Base-by-base conservation (phyloP, 1,139 yeast species). In the Entelexis paramagnoliae region DNA sequence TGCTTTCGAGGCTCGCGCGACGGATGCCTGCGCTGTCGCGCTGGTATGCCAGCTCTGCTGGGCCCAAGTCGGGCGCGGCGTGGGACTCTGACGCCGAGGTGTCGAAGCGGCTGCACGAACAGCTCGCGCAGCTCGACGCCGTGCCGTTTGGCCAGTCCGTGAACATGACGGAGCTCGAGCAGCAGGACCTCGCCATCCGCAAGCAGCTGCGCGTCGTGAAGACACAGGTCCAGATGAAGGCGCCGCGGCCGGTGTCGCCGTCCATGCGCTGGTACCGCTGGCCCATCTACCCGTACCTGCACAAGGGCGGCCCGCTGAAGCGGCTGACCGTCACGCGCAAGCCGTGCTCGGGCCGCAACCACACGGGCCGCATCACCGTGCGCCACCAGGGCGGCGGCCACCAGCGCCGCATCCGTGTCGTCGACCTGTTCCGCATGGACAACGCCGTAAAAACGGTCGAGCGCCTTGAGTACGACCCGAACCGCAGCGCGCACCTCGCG, bases 341-440 rank as follows among this genome's bases (percentile, higher is more conserved):
- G 66, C 77, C 78, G 56, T 79, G 80, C 47, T 83, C 95, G 51
- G 99, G 99, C 59, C 81, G 99, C 71, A 89, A 91, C 67, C 76
- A 84, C 68, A 74, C 83, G 13, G 99, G 99, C 60, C 77, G 78
- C 60, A 86, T 91, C 62, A 86, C 96, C 9, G 83, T 87, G 42
- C 80, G 98, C 66, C 96, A 93, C 66, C 80, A 93, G 68, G 98
- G 98, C 66, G 98, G 98, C 63, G 98, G 97, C 45, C 94, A 86
- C 66, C 87, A 84, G 68, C 81, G 88, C 64, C 79, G 98, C 68
- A 77, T 84, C 42, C 78, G 99, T 63, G 67, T 85, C 46, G 76
- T 91, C 29, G 99, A 91, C 68, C 81, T 82, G 64, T 73, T 74
- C 62, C 77, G 99, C 63, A 64, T 68, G 45, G 75, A 66, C 3